Evolutionary conservation across 192 early-diverging fungal genomes (phyloP).

Genomic region (Dissophora ornata): DNA sequence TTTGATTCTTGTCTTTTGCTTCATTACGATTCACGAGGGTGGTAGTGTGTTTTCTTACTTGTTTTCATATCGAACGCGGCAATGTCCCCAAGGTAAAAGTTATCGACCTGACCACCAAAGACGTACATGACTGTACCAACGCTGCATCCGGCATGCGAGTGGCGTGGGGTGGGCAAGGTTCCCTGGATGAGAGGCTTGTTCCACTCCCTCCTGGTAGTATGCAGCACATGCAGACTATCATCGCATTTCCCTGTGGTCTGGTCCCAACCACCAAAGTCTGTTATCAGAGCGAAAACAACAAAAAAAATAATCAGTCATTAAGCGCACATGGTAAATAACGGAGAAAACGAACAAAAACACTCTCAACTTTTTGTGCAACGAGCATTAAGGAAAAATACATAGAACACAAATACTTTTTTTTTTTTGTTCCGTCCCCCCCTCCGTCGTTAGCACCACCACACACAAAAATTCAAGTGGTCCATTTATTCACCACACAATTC

Average conservation of each 20-base stretch:
- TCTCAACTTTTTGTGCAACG: neutral
- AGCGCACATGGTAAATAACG: no score
- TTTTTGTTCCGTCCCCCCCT: no score
- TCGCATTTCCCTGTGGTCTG: conserved; percentile 49
- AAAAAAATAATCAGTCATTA: neutral
- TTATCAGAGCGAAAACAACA: neutral
- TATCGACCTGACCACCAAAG: conserved; percentile 63
- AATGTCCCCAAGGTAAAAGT: conserved; percentile 61
- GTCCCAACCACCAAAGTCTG: conserved; percentile 55
- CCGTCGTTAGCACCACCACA: no score
- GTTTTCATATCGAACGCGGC: conserved; percentile 60
- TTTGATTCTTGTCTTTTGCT: no score
- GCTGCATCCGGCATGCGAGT: conserved; percentile 60
- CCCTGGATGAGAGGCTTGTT: conserved; percentile 45
- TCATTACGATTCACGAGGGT: no score
- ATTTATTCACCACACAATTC: no score
- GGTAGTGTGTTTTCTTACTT: conserved; percentile 43
- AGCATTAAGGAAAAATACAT: neutral
- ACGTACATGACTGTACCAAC: conserved; percentile 63
- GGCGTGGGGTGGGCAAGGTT: conserved; percentile 45
- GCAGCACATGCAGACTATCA: conserved; percentile 47
- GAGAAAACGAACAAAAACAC: neutral
- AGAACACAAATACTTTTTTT: no score
- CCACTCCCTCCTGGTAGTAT: conserved; percentile 46
- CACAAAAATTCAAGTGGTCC: no score